Base-by-base conservation (phyloP, 192 early-diverging fungal genomes). In the Coemansia sp. region DNA sequence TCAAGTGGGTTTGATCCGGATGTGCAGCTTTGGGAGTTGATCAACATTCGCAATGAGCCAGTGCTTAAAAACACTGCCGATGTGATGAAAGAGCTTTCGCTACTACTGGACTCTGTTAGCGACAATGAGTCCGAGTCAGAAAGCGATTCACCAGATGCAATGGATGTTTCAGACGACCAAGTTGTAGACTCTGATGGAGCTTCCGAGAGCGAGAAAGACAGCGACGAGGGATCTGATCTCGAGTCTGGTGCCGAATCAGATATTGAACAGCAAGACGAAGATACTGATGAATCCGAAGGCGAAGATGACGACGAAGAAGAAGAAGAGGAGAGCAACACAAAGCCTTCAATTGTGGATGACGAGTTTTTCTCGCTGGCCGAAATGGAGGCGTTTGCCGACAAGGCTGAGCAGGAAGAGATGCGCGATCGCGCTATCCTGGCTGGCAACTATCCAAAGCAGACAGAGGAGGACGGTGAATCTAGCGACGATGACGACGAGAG, bases 1-100 rank as follows among this genome's bases (percentile, higher is more conserved):
- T 61, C 58, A 12, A 81, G 73, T 36, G 79, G 79, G 15, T 81
- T 81, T 49, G 74, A 75, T 54, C 46, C 61, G 12, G 64, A 86
- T 50, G 86, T 90, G 59, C 94, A 96, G 83, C 87, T 98, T 49
- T 98, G 96, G 96, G 92, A 94, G 74, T 90, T 96, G 70, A 83
- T 98, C 49, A 86, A 87, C 59, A 77, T 94, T 67, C 89, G 90
- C 58, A 96, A 96, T 67, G 83, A 85, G 58, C 90, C 91, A 0
- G 87, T 95, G 61, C 71, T 92, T 18, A 79, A 84, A 28, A 88
- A 86, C 67, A 65, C 88, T 18, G 79, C 76, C 7, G 71, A 76
- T 47, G 64, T 52, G 0, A 79, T 85, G 72, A 67, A 63, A 53
- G 71, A 84, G 53, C 64, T 75, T 50, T 84, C 68, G 15, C 74